A percentile compares a stretch with the other conserved stretches of the same genome.
Conservation (phyloP, 192 early-diverging fungal species). For the Rhizophlyctis rosea region DNA sequence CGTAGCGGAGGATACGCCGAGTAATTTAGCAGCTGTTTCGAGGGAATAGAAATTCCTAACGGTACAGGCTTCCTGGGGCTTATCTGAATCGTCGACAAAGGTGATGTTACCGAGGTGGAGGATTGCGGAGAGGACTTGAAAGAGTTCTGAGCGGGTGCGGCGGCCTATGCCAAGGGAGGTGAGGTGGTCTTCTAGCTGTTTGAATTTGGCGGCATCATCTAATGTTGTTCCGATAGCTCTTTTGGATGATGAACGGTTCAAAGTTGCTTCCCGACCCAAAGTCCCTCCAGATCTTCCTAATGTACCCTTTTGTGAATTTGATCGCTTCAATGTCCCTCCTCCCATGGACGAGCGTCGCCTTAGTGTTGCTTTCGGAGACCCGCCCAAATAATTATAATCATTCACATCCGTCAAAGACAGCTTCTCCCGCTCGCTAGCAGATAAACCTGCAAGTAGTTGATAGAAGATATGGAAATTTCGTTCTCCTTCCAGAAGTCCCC, state of each 20-base stretch:
- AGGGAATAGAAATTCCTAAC: constrained; percentile 64
- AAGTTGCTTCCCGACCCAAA: constrained; percentile 7
- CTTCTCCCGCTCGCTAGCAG: constrained; percentile 55
- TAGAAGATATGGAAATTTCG: constrained; percentile 93
- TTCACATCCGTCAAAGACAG: constrained; percentile 62
- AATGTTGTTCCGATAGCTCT: too few species aligned
- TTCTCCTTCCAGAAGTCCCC: constrained; percentile 37
- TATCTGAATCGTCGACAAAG: constrained; percentile 50
- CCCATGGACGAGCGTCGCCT: too few species aligned
- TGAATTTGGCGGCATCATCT: constrained; percentile 12
- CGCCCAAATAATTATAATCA: constrained; percentile 22
- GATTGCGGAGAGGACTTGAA: constrained; percentile 72
- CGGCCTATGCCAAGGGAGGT: constrained; percentile 32
- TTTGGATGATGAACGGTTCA: neutral
- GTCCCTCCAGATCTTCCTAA: too few species aligned
- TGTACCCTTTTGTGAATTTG: too few species aligned
- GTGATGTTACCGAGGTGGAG: constrained; percentile 83
- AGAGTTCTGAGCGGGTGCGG: constrained; percentile 63
- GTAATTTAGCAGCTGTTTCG: constrained; percentile 64
- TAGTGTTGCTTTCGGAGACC: constrained; percentile 23
- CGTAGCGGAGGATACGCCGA: constrained; percentile 65
- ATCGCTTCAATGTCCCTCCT: too few species aligned
- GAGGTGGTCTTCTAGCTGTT: constrained; percentile 16
- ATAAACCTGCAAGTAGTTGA: constrained; percentile 68
- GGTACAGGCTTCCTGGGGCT: constrained; percentile 54